Evolutionary conservation across 176 grass and related monocot genomes (phyloP).

Genomic region (Triticum aestivum): DNA sequence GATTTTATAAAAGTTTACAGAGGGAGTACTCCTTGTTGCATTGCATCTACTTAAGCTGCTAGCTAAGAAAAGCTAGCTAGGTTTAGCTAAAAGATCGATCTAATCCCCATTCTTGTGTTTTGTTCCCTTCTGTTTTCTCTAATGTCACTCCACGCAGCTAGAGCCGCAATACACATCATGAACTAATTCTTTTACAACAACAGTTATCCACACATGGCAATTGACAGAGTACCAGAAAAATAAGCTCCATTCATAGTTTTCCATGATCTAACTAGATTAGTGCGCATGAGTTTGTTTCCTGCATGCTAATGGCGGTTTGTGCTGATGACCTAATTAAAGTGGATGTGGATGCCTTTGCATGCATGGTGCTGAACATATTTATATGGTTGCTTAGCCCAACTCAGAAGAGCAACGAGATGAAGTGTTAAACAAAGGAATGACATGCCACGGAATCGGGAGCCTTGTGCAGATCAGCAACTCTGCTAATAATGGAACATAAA

Average conservation of each 20-base stretch:
- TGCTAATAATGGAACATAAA: not conserved
- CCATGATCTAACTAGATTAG: slow-evolving; percentile 1
- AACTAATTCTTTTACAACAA: not conserved
- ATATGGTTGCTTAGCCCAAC: not conserved
- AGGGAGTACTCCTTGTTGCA: too few relatives aligned
- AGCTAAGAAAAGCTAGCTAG: not conserved
- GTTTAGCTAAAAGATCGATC: not conserved
- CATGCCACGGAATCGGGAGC: not conserved
- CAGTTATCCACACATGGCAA: slow-evolving; percentile 24
- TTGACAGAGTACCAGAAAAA: not conserved
- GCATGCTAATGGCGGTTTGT: not conserved
- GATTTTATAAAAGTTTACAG: too few relatives aligned
- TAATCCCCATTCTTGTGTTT: not conserved
- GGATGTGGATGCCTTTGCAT: not conserved
- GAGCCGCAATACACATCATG: too few relatives aligned
- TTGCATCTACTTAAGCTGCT: not conserved
- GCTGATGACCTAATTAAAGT: not conserved
- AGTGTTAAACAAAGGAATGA: slow-evolving; percentile 4
- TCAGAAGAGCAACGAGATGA: not conserved
- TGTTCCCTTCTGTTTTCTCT: not conserved
- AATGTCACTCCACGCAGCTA: slow-evolving; percentile 1
- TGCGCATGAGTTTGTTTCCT: not conserved
- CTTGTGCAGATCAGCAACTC: slow-evolving; percentile 20
- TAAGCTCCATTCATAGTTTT: not conserved
- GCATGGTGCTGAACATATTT: not conserved